Percentiles rank a stretch among this genome's conserved stretches.
Conservation (phyloP, 1,284 basidiomycete genomes). For the Meira nashicola region DNA sequence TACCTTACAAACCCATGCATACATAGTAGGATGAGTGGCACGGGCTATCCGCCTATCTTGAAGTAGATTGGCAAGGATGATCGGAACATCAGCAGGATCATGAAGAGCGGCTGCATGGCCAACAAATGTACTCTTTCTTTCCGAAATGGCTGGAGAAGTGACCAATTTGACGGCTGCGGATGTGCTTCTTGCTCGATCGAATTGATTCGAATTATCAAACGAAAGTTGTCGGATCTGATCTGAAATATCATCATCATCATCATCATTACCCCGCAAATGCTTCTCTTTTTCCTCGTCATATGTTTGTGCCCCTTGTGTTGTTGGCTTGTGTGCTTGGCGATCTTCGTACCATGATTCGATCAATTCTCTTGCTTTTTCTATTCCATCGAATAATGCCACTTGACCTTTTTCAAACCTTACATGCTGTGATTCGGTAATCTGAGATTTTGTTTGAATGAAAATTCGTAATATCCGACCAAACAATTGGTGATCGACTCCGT, state of each 20-base stretch:
- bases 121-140: conserved; percentile 52
- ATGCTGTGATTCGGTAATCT: conserved; percentile 12
- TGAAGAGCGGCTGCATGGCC: conserved; percentile 44
- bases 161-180: conserved; percentile 18
- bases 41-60: conserved; percentile 37
- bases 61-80: conserved; percentile 32
- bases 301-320: neutral
- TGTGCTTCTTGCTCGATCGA: neutral
- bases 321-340: conserved; percentile 10
- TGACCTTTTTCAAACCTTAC: conserved; percentile 28
- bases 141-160: conserved; percentile 39
- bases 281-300: neutral
- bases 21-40: conserved; percentile 50
- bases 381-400: conserved; percentile 50
- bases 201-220: neutral
- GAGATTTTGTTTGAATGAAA: conserved; percentile 23
- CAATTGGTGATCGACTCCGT: conserved; percentile 38
- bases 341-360: conserved; percentile 35
- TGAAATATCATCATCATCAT: conserved; percentile 12
- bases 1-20: conserved; percentile 50
- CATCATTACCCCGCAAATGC: neutral
- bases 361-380: conserved; percentile 48
- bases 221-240: neutral
- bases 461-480: conserved; percentile 44
- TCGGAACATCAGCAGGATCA: conserved; percentile 30